These are phyloP conservation scores for Xylaria digitata DNA, from an alignment of 2,329 filamentous ascomycete species.

Conservation along the genomic window DNA sequence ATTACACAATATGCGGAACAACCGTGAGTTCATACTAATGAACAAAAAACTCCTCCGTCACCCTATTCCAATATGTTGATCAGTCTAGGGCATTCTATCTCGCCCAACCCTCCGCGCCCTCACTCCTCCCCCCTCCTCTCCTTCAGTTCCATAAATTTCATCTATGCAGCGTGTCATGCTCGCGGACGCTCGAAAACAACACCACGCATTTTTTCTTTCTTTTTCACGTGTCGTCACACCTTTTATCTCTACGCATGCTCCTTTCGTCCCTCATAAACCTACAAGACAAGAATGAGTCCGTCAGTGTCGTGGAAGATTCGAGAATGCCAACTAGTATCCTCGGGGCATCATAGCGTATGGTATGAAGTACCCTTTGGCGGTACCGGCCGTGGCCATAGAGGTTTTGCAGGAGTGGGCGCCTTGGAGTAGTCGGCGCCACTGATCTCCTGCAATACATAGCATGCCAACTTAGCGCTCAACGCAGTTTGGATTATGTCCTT, in stretches of 20 bases:
- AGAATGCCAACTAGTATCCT: not conserved
- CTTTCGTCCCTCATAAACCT: not conserved
- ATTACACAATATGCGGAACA: constrained; percentile 6
- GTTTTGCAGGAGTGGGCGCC: too few species aligned
- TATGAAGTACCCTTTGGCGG: too few species aligned
- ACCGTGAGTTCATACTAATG: constrained; percentile 7
- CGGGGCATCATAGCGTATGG: too few species aligned
- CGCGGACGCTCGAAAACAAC: not conserved
- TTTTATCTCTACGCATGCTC: not conserved
- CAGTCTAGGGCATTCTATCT: not conserved
- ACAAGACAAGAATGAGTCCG: not conserved
- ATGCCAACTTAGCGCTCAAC: constrained; percentile 29
- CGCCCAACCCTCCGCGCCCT: not conserved
- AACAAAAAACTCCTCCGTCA: not conserved
- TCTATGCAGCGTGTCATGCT: not conserved
- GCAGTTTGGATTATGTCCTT: constrained; percentile 25
- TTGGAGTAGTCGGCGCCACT: too few species aligned
- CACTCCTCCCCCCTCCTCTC: not conserved
- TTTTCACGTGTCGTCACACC: not conserved
- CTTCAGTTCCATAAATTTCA: not conserved
- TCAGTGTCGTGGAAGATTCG: not conserved
- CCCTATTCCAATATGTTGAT: not conserved
- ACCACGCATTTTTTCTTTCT: too few species aligned
- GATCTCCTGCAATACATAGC: constrained; percentile 6
- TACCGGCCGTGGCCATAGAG: too few species aligned